Evolutionary conservation across 2,329 filamentous ascomycete species (phyloP), one percentile per base, ranked within the genome.

Genomic region (Rutstroemia sydowiana): DNA sequence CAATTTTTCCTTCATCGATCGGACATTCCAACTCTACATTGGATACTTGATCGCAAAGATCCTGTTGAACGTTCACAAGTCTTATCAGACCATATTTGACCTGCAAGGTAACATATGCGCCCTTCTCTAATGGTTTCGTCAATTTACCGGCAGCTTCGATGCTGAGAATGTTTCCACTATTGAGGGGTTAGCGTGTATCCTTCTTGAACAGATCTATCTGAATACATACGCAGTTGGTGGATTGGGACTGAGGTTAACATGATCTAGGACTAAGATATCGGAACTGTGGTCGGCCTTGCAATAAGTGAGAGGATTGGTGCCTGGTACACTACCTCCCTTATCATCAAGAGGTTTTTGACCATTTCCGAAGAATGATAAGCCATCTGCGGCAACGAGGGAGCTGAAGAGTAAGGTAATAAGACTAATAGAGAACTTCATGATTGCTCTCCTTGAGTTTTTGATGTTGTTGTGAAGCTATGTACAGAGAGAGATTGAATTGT

Each of bases 11-110:
- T 71, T 88, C 81, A 71, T 95, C 75, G 54, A 98, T 78, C 45
- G 93, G 93, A 71, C 93, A 98, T 63, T 88, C 73, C 52, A 97
- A 75, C 63, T 96, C 89, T 41, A 96, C 88, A 61, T 96, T 90
- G 67, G 79, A 75, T 59, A 95, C 81, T 68, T 95, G 85, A 55
- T 96, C 87, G 75, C 93, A 98, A 34, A 97, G 79, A 66, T 95
- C 86, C 63, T 85, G 83, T 60, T 77, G 79, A 59, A 87, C 87
- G 69, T 80, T 88, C 70, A 98, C 82, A 58, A 98, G 79, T 51
- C 83, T 87, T 69, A 98, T 96, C 59, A 95, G 76, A 55, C 92
- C 92, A 70, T 95, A 96, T 73, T 95, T 96, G 72, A 98, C 92
- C 60, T 84, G 79, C 37, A 98, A 69, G 44, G 85, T 76, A 57